These are phyloP conservation scores for sunflower (Helianthus annuus) DNA, from an alignment of 129 eudicot species.

Conservation along the genomic window HanXRQr2.0-SUNRISE NC_035438.2:56042753-56043252, in stretches of 20 bases:
- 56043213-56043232: slow-evolving; percentile 19
- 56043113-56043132: slow-evolving; percentile 25
- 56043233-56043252: slow-evolving; percentile 25
- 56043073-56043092: slow-evolving; percentile 19
- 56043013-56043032: slow-evolving; percentile 19
- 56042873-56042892: too few relatives aligned
- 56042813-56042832: too few relatives aligned
- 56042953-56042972: neutral
- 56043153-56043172: slow-evolving; percentile 34
- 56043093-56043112: slow-evolving; percentile 42
- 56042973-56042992: neutral
- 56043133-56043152: slow-evolving; percentile 39
- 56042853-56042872: too few relatives aligned
- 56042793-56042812: too few relatives aligned
- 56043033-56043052: slow-evolving; percentile 7
- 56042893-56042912: neutral
- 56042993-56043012: neutral
- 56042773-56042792: too few relatives aligned
- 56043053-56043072: slow-evolving; percentile 20
- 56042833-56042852: too few relatives aligned
- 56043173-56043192: slow-evolving; percentile 33
- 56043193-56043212: neutral
- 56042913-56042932: neutral
- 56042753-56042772: too few relatives aligned
- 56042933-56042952: neutral